phyloP scores from a whole-genome alignment of 2,329 filamentous ascomycete species.

The Pleomassaria siparia region DNA sequence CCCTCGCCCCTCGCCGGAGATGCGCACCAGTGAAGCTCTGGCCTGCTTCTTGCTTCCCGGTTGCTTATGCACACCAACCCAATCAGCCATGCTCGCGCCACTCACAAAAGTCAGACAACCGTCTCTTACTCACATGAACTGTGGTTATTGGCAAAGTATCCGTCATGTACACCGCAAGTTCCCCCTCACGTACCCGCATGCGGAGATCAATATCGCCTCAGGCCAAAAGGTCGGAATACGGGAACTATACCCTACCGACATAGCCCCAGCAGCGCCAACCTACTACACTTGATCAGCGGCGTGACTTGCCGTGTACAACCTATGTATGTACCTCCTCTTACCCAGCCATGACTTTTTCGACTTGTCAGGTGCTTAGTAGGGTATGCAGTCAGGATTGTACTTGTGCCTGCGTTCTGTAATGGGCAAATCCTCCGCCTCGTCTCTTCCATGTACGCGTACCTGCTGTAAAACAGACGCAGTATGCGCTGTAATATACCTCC shows the following conservation, averaged over 20 bases:
- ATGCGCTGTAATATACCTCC: constrained; percentile 32
- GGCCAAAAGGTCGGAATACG: constrained; percentile 4
- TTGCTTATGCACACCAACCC: background rate
- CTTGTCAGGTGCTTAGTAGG: constrained; percentile 35
- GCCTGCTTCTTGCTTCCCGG: background rate
- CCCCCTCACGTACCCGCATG: background rate
- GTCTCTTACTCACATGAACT: constrained; percentile 18
- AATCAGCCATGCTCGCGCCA: background rate
- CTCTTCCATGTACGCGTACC: constrained; percentile 22
- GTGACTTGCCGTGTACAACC: constrained; percentile 22
- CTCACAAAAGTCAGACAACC: constrained; percentile 9
- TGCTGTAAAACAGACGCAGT: constrained; percentile 20
- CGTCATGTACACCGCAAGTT: constrained; percentile 21
- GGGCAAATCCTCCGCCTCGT: background rate
- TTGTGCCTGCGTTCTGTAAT: background rate
- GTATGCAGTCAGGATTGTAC: constrained; percentile 23
- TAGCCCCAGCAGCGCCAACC: background rate
- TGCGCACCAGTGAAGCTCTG: constrained; percentile 2
- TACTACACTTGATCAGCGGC: background rate
- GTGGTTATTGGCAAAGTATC: background rate
- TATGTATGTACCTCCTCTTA: background rate
- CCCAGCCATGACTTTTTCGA: background rate
- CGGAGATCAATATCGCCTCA: background rate
- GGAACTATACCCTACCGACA: background rate
- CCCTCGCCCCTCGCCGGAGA: constrained; percentile 6